Percentiles rank a stretch among this genome's conserved stretches.
phyloP scores from a whole-genome alignment of 306 rosid genomes.

The Casuarina glauca region DNA sequence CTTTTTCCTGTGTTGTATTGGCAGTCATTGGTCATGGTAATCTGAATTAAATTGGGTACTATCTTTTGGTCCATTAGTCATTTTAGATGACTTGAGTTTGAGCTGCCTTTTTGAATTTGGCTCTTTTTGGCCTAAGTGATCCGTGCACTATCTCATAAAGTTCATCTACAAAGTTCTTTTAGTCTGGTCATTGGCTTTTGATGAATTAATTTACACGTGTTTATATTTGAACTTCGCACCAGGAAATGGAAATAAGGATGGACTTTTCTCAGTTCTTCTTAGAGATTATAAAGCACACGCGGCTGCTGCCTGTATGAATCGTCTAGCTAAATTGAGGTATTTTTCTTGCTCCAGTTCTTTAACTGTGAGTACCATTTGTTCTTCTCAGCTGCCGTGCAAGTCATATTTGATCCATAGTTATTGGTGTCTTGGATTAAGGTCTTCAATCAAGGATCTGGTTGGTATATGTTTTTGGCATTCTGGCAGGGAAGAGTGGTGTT shows the following conservation, averaged over 20 bases:
- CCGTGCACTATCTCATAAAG: background rate
- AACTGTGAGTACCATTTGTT: background rate
- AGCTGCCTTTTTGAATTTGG: background rate
- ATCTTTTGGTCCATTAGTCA: background rate
- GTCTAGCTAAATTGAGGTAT: constrained; percentile 91
- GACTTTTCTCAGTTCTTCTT: constrained; percentile 86
- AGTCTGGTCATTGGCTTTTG: background rate
- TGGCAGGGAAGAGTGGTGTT: background rate
- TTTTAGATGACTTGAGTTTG: background rate
- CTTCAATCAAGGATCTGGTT: background rate
- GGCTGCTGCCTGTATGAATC: constrained; percentile 97
- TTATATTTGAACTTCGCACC: constrained; percentile 16
- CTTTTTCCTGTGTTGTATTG: background rate
- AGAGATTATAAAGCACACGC: constrained; percentile 90
- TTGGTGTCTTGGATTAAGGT: background rate
- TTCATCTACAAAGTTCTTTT: background rate
- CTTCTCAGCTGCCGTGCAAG: constrained; percentile 23
- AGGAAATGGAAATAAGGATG: constrained; percentile 98
- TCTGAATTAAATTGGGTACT: background rate
- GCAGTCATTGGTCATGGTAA: background rate
- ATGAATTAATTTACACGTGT: background rate
- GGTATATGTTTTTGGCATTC: background rate
- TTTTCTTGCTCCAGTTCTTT: background rate
- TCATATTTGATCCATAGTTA: constrained; percentile 17
- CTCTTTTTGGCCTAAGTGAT: background rate